These are phyloP conservation scores for Radiomyces spectabilis DNA, from an alignment of 192 early-diverging fungal species.

Conservation along the genomic window DNA sequence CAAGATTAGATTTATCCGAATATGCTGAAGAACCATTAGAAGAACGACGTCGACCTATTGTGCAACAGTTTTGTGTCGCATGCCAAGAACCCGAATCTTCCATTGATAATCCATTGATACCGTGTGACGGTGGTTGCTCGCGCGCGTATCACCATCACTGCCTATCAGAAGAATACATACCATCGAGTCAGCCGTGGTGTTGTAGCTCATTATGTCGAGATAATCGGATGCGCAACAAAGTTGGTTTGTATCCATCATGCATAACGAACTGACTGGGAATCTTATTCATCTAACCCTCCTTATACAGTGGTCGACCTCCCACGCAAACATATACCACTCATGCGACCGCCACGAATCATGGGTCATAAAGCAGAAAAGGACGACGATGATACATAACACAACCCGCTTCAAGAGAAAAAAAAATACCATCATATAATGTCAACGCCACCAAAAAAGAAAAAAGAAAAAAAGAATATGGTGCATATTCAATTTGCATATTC, in stretches of 20 bases:
- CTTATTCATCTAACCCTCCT: background rate
- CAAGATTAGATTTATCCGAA: conserved; percentile 13
- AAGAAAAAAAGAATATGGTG: too few relatives aligned
- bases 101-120: background rate
- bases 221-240: conserved; percentile 9
- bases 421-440: background rate
- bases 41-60: conserved; percentile 6
- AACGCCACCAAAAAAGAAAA: too few relatives aligned
- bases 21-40: conserved; percentile 8
- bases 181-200: conserved; percentile 7
- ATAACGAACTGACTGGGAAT: too few relatives aligned
- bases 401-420: too few relatives aligned
- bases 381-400: too few relatives aligned
- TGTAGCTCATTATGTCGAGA: conserved; percentile 10
- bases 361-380: background rate
- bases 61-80: conserved; percentile 14
- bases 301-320: conserved; percentile 16
- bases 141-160: conserved; percentile 13
- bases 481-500: too few relatives aligned
- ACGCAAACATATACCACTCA: conserved; percentile 18
- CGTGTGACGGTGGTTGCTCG: conserved; percentile 11
- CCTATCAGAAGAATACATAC: conserved; percentile 1
- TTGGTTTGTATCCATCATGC: too few relatives aligned
- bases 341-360: too few relatives aligned
- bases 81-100: conserved; percentile 2